A percentile compares a stretch with the other conserved stretches of the same genome.
Conservation (phyloP, 345 rosid species). For the Moricandia arvensis region DNA sequence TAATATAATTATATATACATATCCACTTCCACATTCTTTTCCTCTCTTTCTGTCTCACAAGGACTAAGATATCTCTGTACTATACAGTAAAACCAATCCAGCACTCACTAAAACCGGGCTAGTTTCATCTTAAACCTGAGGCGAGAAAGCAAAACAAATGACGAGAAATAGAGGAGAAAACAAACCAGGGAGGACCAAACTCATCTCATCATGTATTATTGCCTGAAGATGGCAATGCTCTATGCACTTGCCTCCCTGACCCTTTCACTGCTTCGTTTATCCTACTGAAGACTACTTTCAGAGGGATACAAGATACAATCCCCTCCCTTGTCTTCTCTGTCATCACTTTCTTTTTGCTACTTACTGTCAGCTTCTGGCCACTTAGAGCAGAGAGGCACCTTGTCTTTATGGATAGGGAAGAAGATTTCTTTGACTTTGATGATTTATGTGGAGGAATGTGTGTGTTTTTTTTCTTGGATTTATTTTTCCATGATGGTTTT, state of each 20-base stretch:
- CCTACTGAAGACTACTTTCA: conserved; percentile 86
- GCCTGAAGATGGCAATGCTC: conserved; percentile 34
- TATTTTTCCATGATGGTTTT: conserved; percentile 29
- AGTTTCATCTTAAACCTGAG: conserved; percentile 21
- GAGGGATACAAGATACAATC: conserved; percentile 72
- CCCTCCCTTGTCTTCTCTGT: conserved; percentile 56
- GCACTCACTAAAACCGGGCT: conserved; percentile 12
- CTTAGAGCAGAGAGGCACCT: conserved; percentile 75
- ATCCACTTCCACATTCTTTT: conserved; percentile 6
- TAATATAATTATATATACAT: conserved; percentile 25
- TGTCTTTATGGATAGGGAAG: conserved; percentile 62
- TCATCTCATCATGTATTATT: conserved; percentile 22
- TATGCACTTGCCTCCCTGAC: conserved; percentile 44
- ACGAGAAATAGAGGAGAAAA: neutral
- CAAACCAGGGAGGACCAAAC: conserved; percentile 10
- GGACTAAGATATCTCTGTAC: conserved; percentile 19
- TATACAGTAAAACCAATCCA: conserved; percentile 19
- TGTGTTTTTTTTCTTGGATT: conserved; percentile 25
- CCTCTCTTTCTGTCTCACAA: conserved; percentile 6
- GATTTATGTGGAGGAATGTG: conserved; percentile 30
- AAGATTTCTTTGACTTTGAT: conserved; percentile 47
- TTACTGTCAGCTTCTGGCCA: conserved; percentile 49
- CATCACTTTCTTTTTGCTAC: conserved; percentile 36
- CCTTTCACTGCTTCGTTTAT: conserved; percentile 87
- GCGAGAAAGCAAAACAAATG: conserved; percentile 1